These are phyloP conservation scores for Fomitopsis serialis DNA, from an alignment of 768 basidiomycete species.

Conservation along the genomic window DNA sequence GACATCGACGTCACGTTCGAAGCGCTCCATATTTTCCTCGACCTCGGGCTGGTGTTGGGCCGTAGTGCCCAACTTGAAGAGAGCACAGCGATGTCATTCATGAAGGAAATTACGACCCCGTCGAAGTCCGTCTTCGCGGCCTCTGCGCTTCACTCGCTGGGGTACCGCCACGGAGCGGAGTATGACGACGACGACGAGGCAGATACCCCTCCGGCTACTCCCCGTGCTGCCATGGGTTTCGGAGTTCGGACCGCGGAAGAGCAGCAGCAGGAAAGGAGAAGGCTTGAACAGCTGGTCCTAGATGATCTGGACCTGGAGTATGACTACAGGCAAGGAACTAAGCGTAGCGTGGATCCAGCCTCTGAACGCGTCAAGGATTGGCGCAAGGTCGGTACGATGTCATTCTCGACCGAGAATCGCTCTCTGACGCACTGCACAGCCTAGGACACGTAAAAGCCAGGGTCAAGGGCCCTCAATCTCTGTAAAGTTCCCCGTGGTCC, in stretches of 20 bases:
- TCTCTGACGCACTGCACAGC: neutral
- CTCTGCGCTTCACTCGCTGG: neutral
- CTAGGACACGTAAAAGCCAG: neutral
- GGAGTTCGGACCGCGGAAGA: constrained; percentile 10
- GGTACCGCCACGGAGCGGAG: constrained; percentile 8
- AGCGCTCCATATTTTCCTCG: constrained; percentile 76
- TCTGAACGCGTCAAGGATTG: constrained; percentile 1
- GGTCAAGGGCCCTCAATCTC: constrained; percentile 15
- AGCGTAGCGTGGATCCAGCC: neutral
- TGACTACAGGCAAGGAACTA: constrained; percentile 31
- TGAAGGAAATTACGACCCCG: constrained; percentile 36
- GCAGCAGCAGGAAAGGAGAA: constrained; percentile 31
- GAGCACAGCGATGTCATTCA: constrained; percentile 38
- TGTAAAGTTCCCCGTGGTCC: constrained; percentile 49
- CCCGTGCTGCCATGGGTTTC: constrained; percentile 16
- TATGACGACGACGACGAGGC: constrained; percentile 24
- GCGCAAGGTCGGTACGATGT: constrained; percentile 7
- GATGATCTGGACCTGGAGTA: constrained; percentile 54
- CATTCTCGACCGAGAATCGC: neutral
- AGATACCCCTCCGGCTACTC: constrained; percentile 36
- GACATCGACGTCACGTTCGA: constrained; percentile 39
- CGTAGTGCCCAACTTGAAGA: constrained; percentile 20
- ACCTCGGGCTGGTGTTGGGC: constrained; percentile 45
- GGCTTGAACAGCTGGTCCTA: constrained; percentile 47
- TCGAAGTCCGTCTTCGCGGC: constrained; percentile 6